These are phyloP conservation scores for Penicillium roqueforti DNA, from an alignment of 495 filamentous ascomycete genomes.

Conservation along the genomic window DNA sequence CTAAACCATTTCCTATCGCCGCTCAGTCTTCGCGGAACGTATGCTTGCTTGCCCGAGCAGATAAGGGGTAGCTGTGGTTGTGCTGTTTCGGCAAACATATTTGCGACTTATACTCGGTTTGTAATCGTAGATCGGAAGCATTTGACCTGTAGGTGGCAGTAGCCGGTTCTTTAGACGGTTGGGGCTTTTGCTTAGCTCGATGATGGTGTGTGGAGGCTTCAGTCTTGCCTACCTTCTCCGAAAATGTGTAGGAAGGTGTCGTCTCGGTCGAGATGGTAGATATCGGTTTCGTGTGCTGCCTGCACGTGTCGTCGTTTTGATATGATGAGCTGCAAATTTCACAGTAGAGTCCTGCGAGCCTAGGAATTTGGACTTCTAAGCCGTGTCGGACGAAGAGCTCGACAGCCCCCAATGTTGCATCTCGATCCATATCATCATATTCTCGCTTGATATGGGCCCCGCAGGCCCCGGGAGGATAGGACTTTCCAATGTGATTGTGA, in stretches of 20 bases:
- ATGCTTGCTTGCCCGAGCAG: neutral
- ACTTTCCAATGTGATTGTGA: neutral
- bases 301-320: neutral
- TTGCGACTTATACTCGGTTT: neutral
- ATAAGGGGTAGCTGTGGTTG: neutral
- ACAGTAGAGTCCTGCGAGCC: neutral
- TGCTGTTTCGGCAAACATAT: neutral
- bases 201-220: neutral
- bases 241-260: neutral
- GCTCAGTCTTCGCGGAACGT: no score
- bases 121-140: neutral
- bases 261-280: neutral
- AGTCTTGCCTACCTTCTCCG: neutral
- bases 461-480: neutral
- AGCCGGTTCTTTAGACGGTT: neutral
- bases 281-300: neutral
- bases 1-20: no score
- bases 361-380: neutral
- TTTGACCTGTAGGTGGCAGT: neutral
- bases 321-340: neutral
- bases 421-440: neutral
- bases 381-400: neutral
- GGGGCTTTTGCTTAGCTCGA: neutral
- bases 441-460: neutral
- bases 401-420: neutral